Evolutionary conservation across 495 filamentous ascomycete species (phyloP).

Genomic region (Xylaria intraflava): DNA sequence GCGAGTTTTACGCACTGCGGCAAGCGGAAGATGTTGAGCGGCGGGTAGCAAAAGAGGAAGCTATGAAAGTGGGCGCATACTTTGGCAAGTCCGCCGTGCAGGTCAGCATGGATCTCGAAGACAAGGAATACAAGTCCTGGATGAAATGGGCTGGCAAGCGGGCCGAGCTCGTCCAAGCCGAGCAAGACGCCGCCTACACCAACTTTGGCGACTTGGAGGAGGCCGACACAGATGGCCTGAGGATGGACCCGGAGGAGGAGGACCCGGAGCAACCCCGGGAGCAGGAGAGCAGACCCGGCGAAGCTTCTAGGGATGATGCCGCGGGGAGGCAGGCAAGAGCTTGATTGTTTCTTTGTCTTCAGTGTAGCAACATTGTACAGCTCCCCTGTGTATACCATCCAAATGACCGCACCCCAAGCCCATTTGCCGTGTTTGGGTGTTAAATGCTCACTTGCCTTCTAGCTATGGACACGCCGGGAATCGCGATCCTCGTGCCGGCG

Average conservation of each 20-base stretch:
- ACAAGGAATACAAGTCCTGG: slow-evolving; percentile 70
- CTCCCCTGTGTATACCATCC: slow-evolving; percentile 9
- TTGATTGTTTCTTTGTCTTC: slow-evolving; percentile 4
- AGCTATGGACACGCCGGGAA: not conserved
- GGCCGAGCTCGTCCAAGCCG: slow-evolving; percentile 36
- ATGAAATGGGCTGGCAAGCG: slow-evolving; percentile 64
- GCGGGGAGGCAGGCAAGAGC: not conserved
- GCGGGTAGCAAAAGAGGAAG: slow-evolving; percentile 83
- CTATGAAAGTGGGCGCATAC: slow-evolving; percentile 71
- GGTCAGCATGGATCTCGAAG: slow-evolving; percentile 76
- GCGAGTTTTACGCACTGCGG: slow-evolving; percentile 83
- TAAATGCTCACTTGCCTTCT: not conserved
- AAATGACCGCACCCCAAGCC: slow-evolving; percentile 2
- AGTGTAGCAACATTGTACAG: slow-evolving; percentile 24
- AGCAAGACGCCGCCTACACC: slow-evolving; percentile 43
- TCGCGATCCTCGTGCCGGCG: not conserved
- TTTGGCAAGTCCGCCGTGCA: slow-evolving; percentile 72
- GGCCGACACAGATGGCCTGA: slow-evolving; percentile 10
- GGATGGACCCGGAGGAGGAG: no score
- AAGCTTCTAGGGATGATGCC: not conserved
- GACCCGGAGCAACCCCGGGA: slow-evolving; percentile 10
- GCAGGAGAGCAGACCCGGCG: not conserved
- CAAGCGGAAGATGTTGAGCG: slow-evolving; percentile 76
- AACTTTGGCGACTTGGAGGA: slow-evolving; percentile 24
- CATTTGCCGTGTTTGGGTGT: not conserved